Evolutionary conservation across 2,329 filamentous ascomycete species (phyloP).

Genomic region (Paraphoma chrysanthemicola): DNA sequence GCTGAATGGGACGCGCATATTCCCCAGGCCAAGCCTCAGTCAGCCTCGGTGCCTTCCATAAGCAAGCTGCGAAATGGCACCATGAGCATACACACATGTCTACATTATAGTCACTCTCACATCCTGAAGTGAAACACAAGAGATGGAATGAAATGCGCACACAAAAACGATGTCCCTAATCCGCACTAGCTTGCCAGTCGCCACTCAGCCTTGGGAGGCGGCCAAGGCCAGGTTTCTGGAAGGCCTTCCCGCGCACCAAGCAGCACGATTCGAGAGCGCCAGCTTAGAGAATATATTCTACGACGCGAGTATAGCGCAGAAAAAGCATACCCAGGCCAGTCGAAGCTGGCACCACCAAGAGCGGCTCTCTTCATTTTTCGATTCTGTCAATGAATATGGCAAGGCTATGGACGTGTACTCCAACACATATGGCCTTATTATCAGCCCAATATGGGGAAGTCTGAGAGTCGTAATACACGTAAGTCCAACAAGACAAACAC

Average conservation of each 20-base stretch:
- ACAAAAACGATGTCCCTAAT: slow-evolving; percentile 23
- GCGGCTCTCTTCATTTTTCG: slow-evolving; percentile 17
- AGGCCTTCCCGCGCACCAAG: slow-evolving; percentile 13
- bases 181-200: slow-evolving; percentile 14
- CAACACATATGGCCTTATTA: slow-evolving; percentile 19
- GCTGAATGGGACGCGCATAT: too few relatives aligned
- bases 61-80: too few relatives aligned
- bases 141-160: too few relatives aligned
- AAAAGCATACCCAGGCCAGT: slow-evolving; percentile 18
- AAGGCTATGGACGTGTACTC: slow-evolving; percentile 27
- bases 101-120: too few relatives aligned
- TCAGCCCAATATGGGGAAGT: slow-evolving; percentile 30
- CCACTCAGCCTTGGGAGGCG: slow-evolving; percentile 27
- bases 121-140: too few relatives aligned
- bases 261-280: slow-evolving; percentile 15
- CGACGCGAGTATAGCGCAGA: slow-evolving; percentile 22
- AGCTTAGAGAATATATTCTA: slow-evolving; percentile 32
- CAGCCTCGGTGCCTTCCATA: too few relatives aligned
- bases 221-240: slow-evolving; percentile 24
- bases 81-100: too few relatives aligned
- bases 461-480: too few relatives aligned
- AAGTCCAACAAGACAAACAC: too few relatives aligned
- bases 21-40: too few relatives aligned
- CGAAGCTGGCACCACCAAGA: slow-evolving; percentile 18
- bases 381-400: slow-evolving; percentile 24